Evolutionary conservation across 202 grass and related monocot species (phyloP), one percentile per base, ranked within the genome.

Genomic region (Zoysia matrella): DNA sequence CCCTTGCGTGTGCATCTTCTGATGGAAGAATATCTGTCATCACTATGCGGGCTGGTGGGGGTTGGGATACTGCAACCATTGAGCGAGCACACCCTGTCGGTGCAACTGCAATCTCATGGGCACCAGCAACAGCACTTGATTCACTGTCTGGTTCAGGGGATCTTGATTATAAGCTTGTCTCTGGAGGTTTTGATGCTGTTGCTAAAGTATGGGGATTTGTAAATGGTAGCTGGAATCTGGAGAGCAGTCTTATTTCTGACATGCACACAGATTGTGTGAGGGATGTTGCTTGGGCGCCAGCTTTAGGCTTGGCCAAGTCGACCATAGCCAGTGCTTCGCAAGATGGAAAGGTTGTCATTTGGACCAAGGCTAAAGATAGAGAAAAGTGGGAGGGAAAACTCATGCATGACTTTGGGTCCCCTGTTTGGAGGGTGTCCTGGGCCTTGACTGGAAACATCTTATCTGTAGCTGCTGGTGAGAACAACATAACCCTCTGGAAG

Each of bases 341-440:
- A 30, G 22, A 30, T 30, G 22, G 22, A 30, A 30, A 30, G 71
- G 87, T 90, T 30, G 81, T 82, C 68, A 73, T 93, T n/a, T 93
- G 91, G 91, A 90, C 84, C 43, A 87, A 81, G 76, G 87, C 30
- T 12, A 89, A 82, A 18, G 84, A 85, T 56, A 84, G 87, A 68
- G 91, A 93, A 44, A 78, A 81, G 63, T 90, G 91, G 91, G 74
- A 87, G 69, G 91, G 85, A 76, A 93, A 88, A 69, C 73, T 76
- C 47, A 71, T 93, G 83, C 86, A 43, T 10, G 85, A 90, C 52
- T 93, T 93, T 42, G 62, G 80, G 1, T 66, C 56, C 36, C 85
- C 91, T 14, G 88, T 90, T 54, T 93, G 91, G 91, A 88, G 91
- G 75, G 80, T 93, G 10, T 93, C 91, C 4, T 93, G 91, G 91